phyloP scores from a whole-genome alignment of 2,329 filamentous ascomycete species.

The Rhinocladiella mackenziei region DNA sequence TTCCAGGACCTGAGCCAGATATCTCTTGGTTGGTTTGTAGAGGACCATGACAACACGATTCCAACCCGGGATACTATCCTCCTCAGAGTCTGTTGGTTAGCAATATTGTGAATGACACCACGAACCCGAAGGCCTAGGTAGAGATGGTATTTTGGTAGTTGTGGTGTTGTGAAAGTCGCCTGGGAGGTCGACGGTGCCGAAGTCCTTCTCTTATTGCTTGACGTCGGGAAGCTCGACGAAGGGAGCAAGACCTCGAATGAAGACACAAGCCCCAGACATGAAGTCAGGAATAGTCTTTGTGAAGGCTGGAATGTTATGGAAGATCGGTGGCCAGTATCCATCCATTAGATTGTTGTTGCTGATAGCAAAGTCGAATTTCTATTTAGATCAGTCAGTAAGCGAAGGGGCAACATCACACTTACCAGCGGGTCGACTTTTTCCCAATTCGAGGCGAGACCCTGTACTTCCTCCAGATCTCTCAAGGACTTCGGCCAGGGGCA shows the following conservation, averaged over 20 bases:
- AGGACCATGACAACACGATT: conserved; percentile 38
- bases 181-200: neutral
- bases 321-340: conserved; percentile 26
- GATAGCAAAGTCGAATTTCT: conserved; percentile 24
- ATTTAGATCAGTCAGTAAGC: neutral
- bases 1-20: conserved; percentile 25
- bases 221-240: conserved; percentile 21
- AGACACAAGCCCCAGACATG: conserved; percentile 3
- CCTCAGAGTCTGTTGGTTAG: conserved; percentile 3
- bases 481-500: conserved; percentile 34
- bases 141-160: conserved; percentile 24
- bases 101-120: conserved; percentile 37
- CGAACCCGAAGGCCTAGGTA: conserved; percentile 31
- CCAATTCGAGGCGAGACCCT: conserved; percentile 38
- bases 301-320: conserved; percentile 25
- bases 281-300: conserved; percentile 17
- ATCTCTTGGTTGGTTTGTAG: conserved; percentile 30
- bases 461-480: conserved; percentile 31
- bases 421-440: conserved; percentile 24
- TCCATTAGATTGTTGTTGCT: conserved; percentile 12
- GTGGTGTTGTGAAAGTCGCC: conserved; percentile 6
- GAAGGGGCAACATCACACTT: no score
- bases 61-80: conserved; percentile 36
- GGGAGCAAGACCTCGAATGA: conserved; percentile 25
- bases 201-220: neutral